Conservation (phyloP, 208 protist species). For the Angomonas ambiguus region DNA sequence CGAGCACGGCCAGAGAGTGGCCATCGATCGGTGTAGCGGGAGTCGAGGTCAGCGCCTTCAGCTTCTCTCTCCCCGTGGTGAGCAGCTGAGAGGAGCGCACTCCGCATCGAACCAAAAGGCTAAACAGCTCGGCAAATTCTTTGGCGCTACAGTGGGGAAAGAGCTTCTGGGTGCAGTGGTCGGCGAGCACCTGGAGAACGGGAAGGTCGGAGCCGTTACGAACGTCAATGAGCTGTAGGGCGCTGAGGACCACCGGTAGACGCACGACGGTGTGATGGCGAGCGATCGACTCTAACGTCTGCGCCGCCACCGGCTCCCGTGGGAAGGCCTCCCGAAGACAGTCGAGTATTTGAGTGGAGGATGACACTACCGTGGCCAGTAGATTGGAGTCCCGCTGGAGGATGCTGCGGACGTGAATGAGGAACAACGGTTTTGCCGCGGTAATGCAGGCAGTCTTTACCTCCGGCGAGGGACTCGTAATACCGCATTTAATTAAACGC, state of each 20-base stretch:
- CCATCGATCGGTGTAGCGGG: slow-evolving; percentile 18
- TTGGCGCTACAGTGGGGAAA: slow-evolving; percentile 35
- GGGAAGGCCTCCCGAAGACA: slow-evolving; percentile 75
- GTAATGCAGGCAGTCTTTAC: slow-evolving; percentile 64
- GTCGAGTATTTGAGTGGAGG: slow-evolving; percentile 43
- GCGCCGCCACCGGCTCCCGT: slow-evolving; percentile 45
- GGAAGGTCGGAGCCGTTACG: slow-evolving; percentile 48
- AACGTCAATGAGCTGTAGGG: slow-evolving; percentile 50
- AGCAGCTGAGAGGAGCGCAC: slow-evolving; percentile 55
- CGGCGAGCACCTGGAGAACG: slow-evolving; percentile 48
- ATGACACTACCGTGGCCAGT: slow-evolving; percentile 44
- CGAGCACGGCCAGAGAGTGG: slow-evolving; percentile 31
- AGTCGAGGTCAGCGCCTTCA: not conserved
- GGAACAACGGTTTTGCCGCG: slow-evolving; percentile 65
- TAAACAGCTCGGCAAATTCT: slow-evolving; percentile 45
- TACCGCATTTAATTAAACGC: slow-evolving; percentile 64
- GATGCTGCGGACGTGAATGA: slow-evolving; percentile 53
- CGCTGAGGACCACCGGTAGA: slow-evolving; percentile 40
- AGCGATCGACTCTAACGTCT: slow-evolving; percentile 62
- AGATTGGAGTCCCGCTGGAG: slow-evolving; percentile 62
- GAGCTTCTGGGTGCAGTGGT: slow-evolving; percentile 37
- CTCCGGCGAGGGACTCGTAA: slow-evolving; percentile 21
- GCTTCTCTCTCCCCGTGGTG: slow-evolving; percentile 17
- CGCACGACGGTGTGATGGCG: slow-evolving; percentile 36
- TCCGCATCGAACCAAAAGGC: slow-evolving; percentile 57